phyloP scores from a whole-genome alignment of 371 early-diverging fungal species.

The Quaeritorhiza haematococci region DNA sequence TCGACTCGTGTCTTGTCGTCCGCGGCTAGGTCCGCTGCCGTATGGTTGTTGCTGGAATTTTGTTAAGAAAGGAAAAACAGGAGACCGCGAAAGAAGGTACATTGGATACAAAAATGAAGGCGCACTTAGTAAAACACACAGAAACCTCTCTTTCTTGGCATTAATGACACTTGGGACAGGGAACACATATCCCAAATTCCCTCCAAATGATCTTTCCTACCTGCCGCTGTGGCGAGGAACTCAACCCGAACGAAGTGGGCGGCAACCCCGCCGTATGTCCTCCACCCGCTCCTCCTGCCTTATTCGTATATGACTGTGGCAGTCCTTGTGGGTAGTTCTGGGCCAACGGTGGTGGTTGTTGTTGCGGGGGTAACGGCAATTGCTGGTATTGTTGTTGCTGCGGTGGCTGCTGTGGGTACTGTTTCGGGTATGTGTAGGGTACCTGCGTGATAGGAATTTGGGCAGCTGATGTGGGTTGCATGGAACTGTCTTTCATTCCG shows the following conservation, averaged over 20 bases:
- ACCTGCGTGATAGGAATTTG: constrained; percentile 2
- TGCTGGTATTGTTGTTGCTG: neutral
- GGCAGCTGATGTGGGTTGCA: constrained; percentile 8
- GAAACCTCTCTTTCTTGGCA: neutral
- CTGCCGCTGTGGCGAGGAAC: neutral
- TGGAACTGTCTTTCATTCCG: neutral
- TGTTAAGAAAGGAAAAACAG: neutral
- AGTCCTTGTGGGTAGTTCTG: constrained; percentile 3
- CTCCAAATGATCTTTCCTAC: neutral
- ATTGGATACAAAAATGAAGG: neutral
- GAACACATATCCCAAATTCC: neutral
- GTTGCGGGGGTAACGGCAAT: neutral
- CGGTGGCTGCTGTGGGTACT: constrained; percentile 2
- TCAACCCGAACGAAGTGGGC: constrained; percentile 10
- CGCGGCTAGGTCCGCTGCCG: neutral
- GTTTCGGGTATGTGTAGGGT: constrained; percentile 9
- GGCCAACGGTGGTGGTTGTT: neutral
- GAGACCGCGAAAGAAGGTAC: neutral
- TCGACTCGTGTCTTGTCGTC: neutral
- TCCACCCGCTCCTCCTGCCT: constrained; percentile 14
- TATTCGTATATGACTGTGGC: constrained; percentile 18
- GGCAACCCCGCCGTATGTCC: constrained; percentile 5
- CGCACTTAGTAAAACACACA: neutral
- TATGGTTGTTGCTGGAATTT: neutral
- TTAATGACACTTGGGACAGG: neutral